These are phyloP conservation scores for Pelargonium cotyledonis DNA, from an alignment of 441 rosid genomes.

Conservation along the genomic window DNA sequence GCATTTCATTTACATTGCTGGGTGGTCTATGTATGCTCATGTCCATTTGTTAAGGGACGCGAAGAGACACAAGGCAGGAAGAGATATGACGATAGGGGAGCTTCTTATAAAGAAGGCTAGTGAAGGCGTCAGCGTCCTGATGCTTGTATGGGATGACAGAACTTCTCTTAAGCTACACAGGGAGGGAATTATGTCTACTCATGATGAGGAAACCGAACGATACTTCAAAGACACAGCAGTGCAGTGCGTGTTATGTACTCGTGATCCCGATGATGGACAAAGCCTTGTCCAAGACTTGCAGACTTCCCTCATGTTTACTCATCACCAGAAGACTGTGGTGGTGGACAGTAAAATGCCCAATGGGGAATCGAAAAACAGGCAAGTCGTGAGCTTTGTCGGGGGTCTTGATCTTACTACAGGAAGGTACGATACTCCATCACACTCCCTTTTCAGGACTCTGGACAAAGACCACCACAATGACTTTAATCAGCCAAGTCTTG, in stretches of 20 bases:
- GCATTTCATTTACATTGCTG: constrained; percentile 30
- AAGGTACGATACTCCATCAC: constrained; percentile 32
- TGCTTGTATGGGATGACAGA: constrained; percentile 39
- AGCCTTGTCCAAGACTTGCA: constrained; percentile 26
- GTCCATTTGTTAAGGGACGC: constrained; percentile 28
- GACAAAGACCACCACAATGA: constrained; percentile 21
- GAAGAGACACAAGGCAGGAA: constrained; percentile 16
- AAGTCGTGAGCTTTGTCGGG: constrained; percentile 31
- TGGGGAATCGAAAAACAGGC: constrained; percentile 13
- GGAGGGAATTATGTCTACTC: constrained; percentile 37
- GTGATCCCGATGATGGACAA: constrained; percentile 28
- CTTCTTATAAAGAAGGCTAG: constrained; percentile 30
- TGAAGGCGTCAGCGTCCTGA: constrained; percentile 29
- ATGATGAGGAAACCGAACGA: constrained; percentile 29
- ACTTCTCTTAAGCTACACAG: constrained; percentile 21
- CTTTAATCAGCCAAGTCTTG: constrained; percentile 31
- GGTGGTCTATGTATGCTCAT: constrained; percentile 32
- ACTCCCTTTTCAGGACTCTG: constrained; percentile 27
- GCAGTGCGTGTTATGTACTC: constrained; percentile 32
- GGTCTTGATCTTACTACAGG: constrained; percentile 36
- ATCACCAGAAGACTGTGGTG: constrained; percentile 34
- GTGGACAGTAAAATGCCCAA: constrained; percentile 21
- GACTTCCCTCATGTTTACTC: constrained; percentile 32
- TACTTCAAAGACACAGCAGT: constrained; percentile 23
- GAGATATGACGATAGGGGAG: constrained; percentile 28